Percentiles rank a stretch among this genome's conserved stretches.
These are phyloP conservation scores for Entomophthora muscae DNA, from an alignment of 371 early-diverging fungal genomes.

Conservation along the genomic window DNA sequence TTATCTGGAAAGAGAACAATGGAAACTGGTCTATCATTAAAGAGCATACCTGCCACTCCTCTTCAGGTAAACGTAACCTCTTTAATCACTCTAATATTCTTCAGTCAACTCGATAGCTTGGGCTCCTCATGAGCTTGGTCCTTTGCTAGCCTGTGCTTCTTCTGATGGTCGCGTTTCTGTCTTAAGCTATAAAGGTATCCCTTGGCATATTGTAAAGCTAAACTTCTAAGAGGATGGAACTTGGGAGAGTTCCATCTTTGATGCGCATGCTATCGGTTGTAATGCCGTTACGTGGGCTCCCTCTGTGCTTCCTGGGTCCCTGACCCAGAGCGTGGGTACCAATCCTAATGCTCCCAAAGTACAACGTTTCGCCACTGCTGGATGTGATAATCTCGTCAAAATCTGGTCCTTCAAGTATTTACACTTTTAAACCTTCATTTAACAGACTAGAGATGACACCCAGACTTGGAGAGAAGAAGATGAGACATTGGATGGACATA, in stretches of 20 bases:
- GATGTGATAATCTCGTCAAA: constrained; percentile 91
- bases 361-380: constrained; percentile 80
- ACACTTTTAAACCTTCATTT: not conserved
- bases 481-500: constrained; percentile 70
- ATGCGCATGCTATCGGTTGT: constrained; percentile 82
- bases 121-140: constrained; percentile 95
- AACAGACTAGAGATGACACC: constrained; percentile 35
- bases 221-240: constrained; percentile 46
- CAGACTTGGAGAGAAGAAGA: constrained; percentile 56
- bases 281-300: constrained; percentile 95
- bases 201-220: not conserved
- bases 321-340: constrained; percentile 43
- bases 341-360: constrained; percentile 27
- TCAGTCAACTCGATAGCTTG: constrained; percentile 87
- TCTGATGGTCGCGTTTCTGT: constrained; percentile 89
- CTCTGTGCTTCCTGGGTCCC: constrained; percentile 59
- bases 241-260: constrained; percentile 55
- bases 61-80: constrained; percentile 51
- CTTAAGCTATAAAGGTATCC: constrained; percentile 68
- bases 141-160: constrained; percentile 83
- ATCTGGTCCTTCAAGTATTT: constrained; percentile 68
- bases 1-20: constrained; percentile 86
- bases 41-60: constrained; percentile 73
- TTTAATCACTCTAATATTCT: not conserved
- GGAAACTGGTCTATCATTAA: constrained; percentile 74